A percentile compares a stretch with the other conserved stretches of the same genome.
phyloP scores from a whole-genome alignment of 2,329 filamentous ascomycete genomes.

The Penicillium oxalicum region DNA sequence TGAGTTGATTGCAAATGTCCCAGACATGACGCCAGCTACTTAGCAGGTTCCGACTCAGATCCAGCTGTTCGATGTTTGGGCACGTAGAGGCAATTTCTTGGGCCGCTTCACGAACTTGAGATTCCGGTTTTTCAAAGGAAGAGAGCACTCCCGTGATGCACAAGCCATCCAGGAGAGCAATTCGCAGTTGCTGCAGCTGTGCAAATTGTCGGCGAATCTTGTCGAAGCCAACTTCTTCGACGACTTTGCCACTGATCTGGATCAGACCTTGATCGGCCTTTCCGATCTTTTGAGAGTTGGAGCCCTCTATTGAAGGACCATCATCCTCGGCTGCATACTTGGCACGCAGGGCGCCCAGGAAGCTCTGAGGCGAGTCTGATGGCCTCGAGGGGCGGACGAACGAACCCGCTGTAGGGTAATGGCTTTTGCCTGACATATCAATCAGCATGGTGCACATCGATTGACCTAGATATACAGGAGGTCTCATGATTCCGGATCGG shows the following conservation, averaged over 20 bases:
- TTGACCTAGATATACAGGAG: no score
- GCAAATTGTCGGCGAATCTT: conserved; percentile 80
- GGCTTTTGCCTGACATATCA: conserved; percentile 49
- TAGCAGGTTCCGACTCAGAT: conserved; percentile 80
- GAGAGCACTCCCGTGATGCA: conserved; percentile 47
- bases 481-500: no score
- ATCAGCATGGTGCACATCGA: conserved; percentile 12
- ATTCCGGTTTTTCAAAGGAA: conserved; percentile 14
- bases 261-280: conserved; percentile 48
- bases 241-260: conserved; percentile 71
- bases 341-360: conserved; percentile 69
- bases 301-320: conserved; percentile 23
- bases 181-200: conserved; percentile 66
- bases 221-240: conserved; percentile 90
- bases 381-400: conserved; percentile 76
- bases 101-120: conserved; percentile 15
- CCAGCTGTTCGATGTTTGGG: conserved; percentile 63
- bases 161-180: conserved; percentile 75
- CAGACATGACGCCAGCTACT: conserved; percentile 60
- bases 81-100: conserved; percentile 51
- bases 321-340: conserved; percentile 70
- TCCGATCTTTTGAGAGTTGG: neutral
- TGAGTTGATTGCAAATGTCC: conserved; percentile 64
- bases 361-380: conserved; percentile 62
- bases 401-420: conserved; percentile 67